Conservation (phyloP, 192 early-diverging fungal genomes). For the Powellomyces hirtus region DNA sequence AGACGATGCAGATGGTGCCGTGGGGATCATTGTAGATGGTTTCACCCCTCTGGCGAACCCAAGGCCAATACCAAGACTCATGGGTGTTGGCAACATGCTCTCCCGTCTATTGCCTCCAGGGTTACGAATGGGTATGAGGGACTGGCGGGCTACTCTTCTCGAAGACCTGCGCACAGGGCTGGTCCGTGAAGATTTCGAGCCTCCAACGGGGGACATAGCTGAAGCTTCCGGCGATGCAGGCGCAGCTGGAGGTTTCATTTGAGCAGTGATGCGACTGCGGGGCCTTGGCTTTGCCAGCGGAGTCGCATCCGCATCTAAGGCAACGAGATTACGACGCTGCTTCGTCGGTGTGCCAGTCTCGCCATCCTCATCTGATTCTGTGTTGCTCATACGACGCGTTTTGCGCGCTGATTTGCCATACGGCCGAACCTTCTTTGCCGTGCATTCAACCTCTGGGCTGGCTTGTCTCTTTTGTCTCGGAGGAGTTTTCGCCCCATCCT, state of each 20-base stretch:
- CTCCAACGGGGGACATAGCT: not conserved
- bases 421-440: conserved; percentile 10
- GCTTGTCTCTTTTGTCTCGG: conserved; percentile 12
- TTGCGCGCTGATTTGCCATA: not conserved
- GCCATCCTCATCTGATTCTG: not conserved
- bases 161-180: not conserved
- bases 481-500: not conserved
- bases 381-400: not conserved
- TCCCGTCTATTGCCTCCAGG: not conserved
- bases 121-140: conserved; percentile 18
- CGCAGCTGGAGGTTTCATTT: not conserved
- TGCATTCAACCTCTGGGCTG: not conserved
- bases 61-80: not conserved
- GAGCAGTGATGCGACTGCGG: not conserved
- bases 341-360: not conserved
- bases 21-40: not conserved
- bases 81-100: conserved; percentile 14
- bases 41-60: not conserved
- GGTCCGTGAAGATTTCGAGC: not conserved
- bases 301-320: conserved; percentile 5
- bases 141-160: conserved; percentile 5
- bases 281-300: conserved; percentile 3
- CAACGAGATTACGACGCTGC: not conserved
- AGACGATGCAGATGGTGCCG: not conserved
- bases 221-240: not conserved